These are phyloP conservation scores for Fonsecaea nubica DNA, from an alignment of 2,329 filamentous ascomycete genomes.

Conservation along the genomic window DNA sequence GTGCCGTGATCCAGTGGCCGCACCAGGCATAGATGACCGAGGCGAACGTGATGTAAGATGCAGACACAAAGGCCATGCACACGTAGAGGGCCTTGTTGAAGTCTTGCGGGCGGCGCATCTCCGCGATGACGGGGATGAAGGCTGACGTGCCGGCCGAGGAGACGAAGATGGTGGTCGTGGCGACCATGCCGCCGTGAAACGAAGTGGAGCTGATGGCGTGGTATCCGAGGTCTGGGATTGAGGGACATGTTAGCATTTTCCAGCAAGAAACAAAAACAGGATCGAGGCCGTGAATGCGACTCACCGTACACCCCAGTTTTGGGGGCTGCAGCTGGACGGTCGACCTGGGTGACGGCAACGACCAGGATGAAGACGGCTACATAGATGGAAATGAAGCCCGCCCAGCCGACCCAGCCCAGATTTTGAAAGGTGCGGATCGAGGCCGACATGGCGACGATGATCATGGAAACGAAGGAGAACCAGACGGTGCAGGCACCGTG, in stretches of 20 bases:
- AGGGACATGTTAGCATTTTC: neutral
- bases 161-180: constrained; percentile 43
- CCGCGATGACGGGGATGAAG: constrained; percentile 89
- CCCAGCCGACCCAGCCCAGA: constrained; percentile 65
- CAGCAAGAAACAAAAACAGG: constrained; percentile 37
- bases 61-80: constrained; percentile 65
- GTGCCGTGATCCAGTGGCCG: constrained; percentile 55
- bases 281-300: neutral
- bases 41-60: constrained; percentile 47
- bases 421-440: constrained; percentile 29
- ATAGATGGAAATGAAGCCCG: constrained; percentile 65
- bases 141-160: constrained; percentile 57
- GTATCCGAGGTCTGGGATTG: constrained; percentile 40
- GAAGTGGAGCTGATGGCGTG: constrained; percentile 39
- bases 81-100: constrained; percentile 87
- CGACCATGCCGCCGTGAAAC: constrained; percentile 43
- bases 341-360: constrained; percentile 1
- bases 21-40: constrained; percentile 56
- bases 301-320: constrained; percentile 18
- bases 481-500: constrained; percentile 46
- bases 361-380: constrained; percentile 55
- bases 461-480: constrained; percentile 41
- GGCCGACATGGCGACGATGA: constrained; percentile 42
- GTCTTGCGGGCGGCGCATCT: constrained; percentile 81
- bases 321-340: constrained; percentile 6